Base-by-base conservation (phyloP, 805 yeast genomes). In the Kodamaea restingae region DNA sequence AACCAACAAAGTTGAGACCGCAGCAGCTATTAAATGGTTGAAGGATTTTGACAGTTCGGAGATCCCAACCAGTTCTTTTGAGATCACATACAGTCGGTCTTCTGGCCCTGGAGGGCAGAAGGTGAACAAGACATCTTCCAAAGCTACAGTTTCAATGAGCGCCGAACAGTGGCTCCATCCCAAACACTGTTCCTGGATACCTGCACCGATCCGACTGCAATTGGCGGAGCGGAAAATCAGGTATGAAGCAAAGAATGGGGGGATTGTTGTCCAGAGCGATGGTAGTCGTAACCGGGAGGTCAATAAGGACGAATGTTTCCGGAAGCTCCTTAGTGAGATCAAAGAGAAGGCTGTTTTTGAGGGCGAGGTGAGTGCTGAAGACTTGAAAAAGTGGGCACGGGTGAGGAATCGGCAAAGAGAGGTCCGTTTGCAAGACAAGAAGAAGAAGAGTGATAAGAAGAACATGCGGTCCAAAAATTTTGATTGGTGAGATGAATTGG, bases 61-160 rank as follows among this genome's bases (percentile, higher is more conserved):
- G 5, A 63, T 81, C 2, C 86, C 85, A 1, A 54, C 62, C 10
- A 46, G 56, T 12, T 48, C 57, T 11, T 80, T 81, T 49, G 59
- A 61, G 2, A 52, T 73, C 2, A 46, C 67, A 3, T 81, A 61
- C 51, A 65, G 78, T 38, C 58, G 90, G 42, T 74, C 93, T 0
- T 76, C 88, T 24, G 95, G 95, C 0, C 87, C 95, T 0, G 95
- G 95, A 1, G 95, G 95, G 0, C 95, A 86, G 49, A 82, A 87
- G 52, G 95, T 87, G 8, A 86, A 86, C 57, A 86, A 86, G 49
- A 70, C 80, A 7, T 71, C 73, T 21, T 72, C 84, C 1, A 81
- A 85, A 50, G 86, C 88, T 6, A 80, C 86, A 0, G 54, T 86
- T 14, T 63, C 75, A 4, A 50, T 81, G 40, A 58, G 55, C 6